Conservation (phyloP, 2,329 filamentous ascomycete genomes). For the Raffaelea ambrosiae region DNA sequence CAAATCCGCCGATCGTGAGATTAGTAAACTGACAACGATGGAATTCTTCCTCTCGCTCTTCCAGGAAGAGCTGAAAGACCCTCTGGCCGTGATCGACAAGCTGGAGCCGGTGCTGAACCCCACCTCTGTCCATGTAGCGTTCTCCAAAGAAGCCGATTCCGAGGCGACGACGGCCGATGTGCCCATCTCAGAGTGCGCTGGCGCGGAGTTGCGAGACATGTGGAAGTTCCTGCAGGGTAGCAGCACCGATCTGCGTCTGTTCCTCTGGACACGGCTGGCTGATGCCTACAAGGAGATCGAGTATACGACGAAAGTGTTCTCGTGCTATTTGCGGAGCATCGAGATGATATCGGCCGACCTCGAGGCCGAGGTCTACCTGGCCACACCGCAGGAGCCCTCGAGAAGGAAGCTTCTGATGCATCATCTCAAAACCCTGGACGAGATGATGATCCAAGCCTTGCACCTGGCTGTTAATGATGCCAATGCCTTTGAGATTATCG, state of each 20-base stretch:
- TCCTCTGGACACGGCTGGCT: constrained; percentile 84
- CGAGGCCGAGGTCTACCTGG: constrained; percentile 53
- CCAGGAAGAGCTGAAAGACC: constrained; percentile 70
- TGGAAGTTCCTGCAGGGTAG: constrained; percentile 77
- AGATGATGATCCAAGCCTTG: constrained; percentile 64
- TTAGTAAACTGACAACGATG: constrained; percentile 88
- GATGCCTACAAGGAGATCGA: constrained; percentile 81
- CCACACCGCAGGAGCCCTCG: constrained; percentile 47
- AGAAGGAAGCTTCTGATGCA: constrained; percentile 61
- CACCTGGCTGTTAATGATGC: constrained; percentile 58
- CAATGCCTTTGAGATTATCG: constrained; percentile 72
- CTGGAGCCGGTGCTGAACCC: constrained; percentile 87
- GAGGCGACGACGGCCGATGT: not conserved
- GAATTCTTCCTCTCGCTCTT: constrained; percentile 93
- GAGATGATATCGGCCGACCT: constrained; percentile 66
- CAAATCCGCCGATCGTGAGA: constrained; percentile 78
- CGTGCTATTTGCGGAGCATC: constrained; percentile 77
- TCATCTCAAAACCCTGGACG: constrained; percentile 71
- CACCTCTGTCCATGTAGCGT: constrained; percentile 38
- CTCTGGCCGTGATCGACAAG: constrained; percentile 78
- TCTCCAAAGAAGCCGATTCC: constrained; percentile 3
- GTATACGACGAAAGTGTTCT: constrained; percentile 81
- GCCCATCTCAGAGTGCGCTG: constrained; percentile 43
- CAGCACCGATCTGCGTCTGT: constrained; percentile 72
- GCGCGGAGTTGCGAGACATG: constrained; percentile 62